A percentile compares a stretch with the other conserved stretches of the same genome.
phyloP scores from a whole-genome alignment of 1,139 yeast genomes.

The Candida sp. region DNA sequence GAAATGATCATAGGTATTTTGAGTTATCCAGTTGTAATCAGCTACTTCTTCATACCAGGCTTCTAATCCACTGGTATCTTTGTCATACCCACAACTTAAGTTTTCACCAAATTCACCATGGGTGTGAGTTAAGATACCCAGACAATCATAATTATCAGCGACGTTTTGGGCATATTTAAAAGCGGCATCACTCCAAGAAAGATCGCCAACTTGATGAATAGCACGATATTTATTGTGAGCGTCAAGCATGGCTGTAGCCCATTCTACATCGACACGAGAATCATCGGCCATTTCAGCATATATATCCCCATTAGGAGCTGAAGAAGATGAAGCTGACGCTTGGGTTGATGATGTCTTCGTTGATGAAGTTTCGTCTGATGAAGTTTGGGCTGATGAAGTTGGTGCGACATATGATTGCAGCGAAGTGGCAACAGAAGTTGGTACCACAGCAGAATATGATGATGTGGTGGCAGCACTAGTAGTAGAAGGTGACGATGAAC shows the following conservation, averaged over 20 bases:
- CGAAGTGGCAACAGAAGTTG: background rate
- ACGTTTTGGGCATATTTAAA: constrained; percentile 69
- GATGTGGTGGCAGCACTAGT: constrained; percentile 8
- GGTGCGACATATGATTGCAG: constrained; percentile 2
- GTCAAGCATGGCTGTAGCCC: constrained; percentile 7
- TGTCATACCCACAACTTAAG: constrained; percentile 73
- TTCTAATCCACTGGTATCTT: constrained; percentile 46
- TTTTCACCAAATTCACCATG: constrained; percentile 86
- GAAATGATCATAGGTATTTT: constrained; percentile 60
- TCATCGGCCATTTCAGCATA: constrained; percentile 11
- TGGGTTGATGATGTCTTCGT: constrained; percentile 2
- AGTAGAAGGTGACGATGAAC: constrained; percentile 2
- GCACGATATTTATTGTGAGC: constrained; percentile 73
- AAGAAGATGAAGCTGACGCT: constrained; percentile 5
- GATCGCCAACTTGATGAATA: constrained; percentile 53
- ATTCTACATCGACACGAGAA: constrained; percentile 4
- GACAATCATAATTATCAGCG: constrained; percentile 70
- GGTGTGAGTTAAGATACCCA: constrained; percentile 69
- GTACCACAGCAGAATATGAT: constrained; percentile 3
- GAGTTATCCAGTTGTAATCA: constrained; percentile 47
- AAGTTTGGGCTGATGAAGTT: constrained; percentile 1
- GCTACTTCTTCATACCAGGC: constrained; percentile 80
- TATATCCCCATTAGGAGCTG: constrained; percentile 6
- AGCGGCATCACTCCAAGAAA: constrained; percentile 63
- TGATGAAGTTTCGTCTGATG: background rate